Conservation (phyloP, 129 eudicot genomes). For the Silybum marianum region DNA sequence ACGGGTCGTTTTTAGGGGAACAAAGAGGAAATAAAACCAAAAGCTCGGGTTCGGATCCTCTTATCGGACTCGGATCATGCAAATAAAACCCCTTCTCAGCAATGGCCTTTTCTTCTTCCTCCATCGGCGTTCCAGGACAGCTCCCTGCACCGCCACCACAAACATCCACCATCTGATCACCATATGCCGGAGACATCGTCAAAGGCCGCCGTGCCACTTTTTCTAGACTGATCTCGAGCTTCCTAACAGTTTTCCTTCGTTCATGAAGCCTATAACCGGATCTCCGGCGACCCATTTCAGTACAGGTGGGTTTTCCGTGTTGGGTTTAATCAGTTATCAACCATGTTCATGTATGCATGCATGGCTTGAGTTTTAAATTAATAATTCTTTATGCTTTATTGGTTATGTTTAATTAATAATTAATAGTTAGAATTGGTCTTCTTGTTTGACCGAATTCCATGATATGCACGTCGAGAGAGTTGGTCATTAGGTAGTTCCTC, state of each 20-base stretch:
- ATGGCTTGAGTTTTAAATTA: too few relatives aligned
- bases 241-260: slow-evolving; percentile 47
- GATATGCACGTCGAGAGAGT: too few relatives aligned
- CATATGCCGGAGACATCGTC: neutral
- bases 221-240: slow-evolving; percentile 56
- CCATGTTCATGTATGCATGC: too few relatives aligned
- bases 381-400: too few relatives aligned
- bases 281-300: slow-evolving; percentile 43
- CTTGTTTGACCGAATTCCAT: too few relatives aligned
- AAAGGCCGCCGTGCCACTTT: neutral
- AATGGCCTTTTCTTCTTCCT: slow-evolving; percentile 50
- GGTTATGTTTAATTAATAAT: too few relatives aligned
- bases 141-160: slow-evolving; percentile 38
- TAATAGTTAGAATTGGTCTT: too few relatives aligned
- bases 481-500: too few relatives aligned
- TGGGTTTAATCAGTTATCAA: too few relatives aligned
- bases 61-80: slow-evolving; percentile 55
- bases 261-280: slow-evolving; percentile 60
- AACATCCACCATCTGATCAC: slow-evolving; percentile 34
- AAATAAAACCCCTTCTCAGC: slow-evolving; percentile 66
- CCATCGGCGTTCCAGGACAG: slow-evolving; percentile 20
- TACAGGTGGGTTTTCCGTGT: slow-evolving; percentile 30
- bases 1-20: slow-evolving; percentile 22
- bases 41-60: slow-evolving; percentile 55
- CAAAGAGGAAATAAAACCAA: slow-evolving; percentile 57